A percentile compares a stretch with the other conserved stretches of the same genome.
Evolutionary conservation across 2,329 filamentous ascomycete species (phyloP).

Genomic region (Aureobasidium sp.): DNA sequence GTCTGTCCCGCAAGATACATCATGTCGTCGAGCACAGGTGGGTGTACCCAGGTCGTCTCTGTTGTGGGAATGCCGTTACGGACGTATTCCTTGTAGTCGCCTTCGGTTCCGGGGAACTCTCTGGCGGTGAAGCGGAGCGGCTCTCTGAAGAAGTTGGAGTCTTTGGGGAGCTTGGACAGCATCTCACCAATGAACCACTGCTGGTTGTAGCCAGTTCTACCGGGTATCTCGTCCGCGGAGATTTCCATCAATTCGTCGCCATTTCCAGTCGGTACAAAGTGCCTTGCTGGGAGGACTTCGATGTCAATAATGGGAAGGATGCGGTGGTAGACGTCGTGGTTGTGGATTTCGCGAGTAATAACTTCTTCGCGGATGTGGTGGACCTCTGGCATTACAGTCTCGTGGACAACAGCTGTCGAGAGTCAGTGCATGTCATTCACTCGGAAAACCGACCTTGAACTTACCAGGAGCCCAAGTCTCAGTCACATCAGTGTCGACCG

Average conservation of each 20-base stretch:
- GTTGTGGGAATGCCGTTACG: slow-evolving; percentile 36
- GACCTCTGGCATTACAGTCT: slow-evolving; percentile 38
- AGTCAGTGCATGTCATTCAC: neutral
- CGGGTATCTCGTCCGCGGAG: slow-evolving; percentile 36
- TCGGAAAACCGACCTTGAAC: neutral
- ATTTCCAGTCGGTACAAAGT: slow-evolving; percentile 39
- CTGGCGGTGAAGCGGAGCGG: slow-evolving; percentile 30
- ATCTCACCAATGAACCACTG: slow-evolving; percentile 29
- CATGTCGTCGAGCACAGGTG: slow-evolving; percentile 34
- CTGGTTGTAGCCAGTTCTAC: slow-evolving; percentile 23
- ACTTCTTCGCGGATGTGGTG: slow-evolving; percentile 43
- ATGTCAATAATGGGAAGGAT: slow-evolving; percentile 48
- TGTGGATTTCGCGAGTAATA: slow-evolving; percentile 49
- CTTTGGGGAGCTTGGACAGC: slow-evolving; percentile 22
- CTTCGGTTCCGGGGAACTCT: slow-evolving; percentile 32
- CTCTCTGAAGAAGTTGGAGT: slow-evolving; percentile 15
- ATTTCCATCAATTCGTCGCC: slow-evolving; percentile 38
- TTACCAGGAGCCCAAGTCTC: slow-evolving; percentile 35
- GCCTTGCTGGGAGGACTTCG: slow-evolving; percentile 46
- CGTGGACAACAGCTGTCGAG: slow-evolving; percentile 42
- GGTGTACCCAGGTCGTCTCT: slow-evolving; percentile 41
- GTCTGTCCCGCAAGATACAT: slow-evolving; percentile 30
- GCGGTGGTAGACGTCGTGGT: slow-evolving; percentile 46
- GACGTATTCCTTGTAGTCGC: slow-evolving; percentile 34
- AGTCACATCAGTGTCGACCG: slow-evolving; percentile 33